Percentiles rank a stretch among this genome's conserved stretches.
Evolutionary conservation across 129 eudicot species (phyloP).

Genomic region (Lactuca saligna): DNA sequence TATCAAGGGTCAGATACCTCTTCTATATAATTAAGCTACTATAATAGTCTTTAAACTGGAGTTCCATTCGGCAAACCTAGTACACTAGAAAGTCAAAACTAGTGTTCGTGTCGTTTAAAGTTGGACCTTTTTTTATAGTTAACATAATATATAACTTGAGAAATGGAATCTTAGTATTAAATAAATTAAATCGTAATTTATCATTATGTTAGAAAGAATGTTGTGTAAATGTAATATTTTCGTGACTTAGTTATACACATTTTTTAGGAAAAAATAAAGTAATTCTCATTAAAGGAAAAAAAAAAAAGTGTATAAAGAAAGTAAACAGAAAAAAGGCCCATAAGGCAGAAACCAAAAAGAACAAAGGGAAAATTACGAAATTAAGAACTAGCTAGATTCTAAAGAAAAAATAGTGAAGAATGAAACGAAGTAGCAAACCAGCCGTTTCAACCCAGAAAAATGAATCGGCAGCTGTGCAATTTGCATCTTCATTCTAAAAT

Average conservation of each 20-base stretch:
- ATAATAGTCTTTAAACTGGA: background rate
- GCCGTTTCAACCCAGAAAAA: no score
- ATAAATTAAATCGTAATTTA: no score
- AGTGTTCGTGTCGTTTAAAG: background rate
- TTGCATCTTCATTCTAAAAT: no score
- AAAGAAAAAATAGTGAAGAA: no score
- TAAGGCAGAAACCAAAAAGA: background rate
- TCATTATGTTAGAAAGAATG: background rate
- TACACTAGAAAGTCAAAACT: background rate
- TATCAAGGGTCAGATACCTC: constrained; percentile 22
- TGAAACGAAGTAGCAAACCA: no score
- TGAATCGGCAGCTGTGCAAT: no score
- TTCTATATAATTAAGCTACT: constrained; percentile 2
- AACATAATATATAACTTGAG: background rate
- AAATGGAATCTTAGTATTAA: background rate
- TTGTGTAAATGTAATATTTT: background rate
- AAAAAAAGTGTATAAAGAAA: background rate
- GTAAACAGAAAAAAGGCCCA: background rate
- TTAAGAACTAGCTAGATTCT: no score
- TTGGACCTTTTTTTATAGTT: background rate
- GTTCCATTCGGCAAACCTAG: background rate
- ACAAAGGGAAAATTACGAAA: background rate
- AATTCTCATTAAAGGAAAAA: background rate
- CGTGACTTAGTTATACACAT: background rate
- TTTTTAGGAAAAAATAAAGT: no score